Evolutionary conservation across 129 eudicot species (phyloP), one percentile per base, ranked within the genome.

Genomic region (Lonicera japonica): DNA sequence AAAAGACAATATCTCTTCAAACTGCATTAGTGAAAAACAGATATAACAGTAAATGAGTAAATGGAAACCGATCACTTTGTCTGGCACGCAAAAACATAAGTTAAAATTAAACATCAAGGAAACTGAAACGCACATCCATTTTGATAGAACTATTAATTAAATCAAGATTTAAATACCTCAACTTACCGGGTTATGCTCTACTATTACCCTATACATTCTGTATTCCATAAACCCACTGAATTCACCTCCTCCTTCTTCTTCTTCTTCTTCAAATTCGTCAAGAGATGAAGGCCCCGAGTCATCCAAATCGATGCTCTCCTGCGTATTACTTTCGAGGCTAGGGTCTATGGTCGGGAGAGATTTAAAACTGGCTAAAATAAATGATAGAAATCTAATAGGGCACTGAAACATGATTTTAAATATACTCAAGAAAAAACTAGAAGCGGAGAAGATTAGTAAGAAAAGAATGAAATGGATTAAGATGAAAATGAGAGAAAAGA

Each of bases 1-100:
- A 61, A 61, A 61, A 12, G 66, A 41, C 54, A 61, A 5, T 40
- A 61, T 23, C 13, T 61, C 52, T 8, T 61, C 14, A 22, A 61
- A 61, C 54, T 61, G 66, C 54, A 61, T 43, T 17, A 38, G 11
- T 16, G 19, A 17, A 9, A 29, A 29, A 34, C 18, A 34, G 40
- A 36, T 8, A 54, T 5, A 18, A 52, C 59, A 18, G 23, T 4
- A 25, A 3, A 20, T 54, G 23, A 54, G 59, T 21, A 21, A 29
- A 29, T 29, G 6, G 36, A 29, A 29, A 29, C 2, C 6, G 36
- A 29, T 29, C n/a, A n/a, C n/a, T n/a, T n/a, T n/a, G n/a, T n/a
- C n/a, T n/a, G n/a, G n/a, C n/a, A 8, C n/a, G 53, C 53, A 47
- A 47, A 47, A 12, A 0, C 53, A 47, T 4, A 11, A 47, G 53